Evolutionary conservation across 1,284 basidiomycete genomes (phyloP).

Genomic region (Porphyrellus sp.): DNA sequence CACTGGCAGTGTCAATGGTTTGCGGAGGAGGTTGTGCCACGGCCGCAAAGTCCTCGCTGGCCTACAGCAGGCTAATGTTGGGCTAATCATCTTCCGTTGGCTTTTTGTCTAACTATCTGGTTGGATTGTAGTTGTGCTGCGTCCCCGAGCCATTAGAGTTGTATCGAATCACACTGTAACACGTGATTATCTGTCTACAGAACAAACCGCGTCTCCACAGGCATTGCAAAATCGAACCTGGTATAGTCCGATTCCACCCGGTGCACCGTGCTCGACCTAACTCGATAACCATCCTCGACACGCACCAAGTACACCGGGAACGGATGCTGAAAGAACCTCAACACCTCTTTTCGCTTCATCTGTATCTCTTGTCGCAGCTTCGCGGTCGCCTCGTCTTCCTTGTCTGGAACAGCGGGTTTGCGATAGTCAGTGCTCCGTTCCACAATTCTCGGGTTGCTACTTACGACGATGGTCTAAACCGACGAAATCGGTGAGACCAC

Average conservation of each 20-base stretch:
- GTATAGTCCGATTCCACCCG: constrained; percentile 16
- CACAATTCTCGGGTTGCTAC: not conserved
- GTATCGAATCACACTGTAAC: too few species aligned
- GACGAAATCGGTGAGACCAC: not conserved
- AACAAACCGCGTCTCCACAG: constrained; percentile 17
- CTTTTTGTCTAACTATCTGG: too few species aligned
- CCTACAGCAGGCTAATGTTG: too few species aligned
- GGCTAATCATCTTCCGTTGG: too few species aligned
- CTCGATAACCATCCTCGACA: constrained; percentile 9
- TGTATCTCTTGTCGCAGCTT: constrained; percentile 20
- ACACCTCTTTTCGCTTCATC: constrained; percentile 19
- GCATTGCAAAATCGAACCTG: constrained; percentile 21
- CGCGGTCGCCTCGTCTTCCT: constrained; percentile 1
- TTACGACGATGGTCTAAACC: constrained; percentile 7
- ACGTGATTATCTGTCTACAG: constrained; percentile 6
- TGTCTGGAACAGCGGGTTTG: constrained; percentile 3
- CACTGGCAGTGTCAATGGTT: too few species aligned
- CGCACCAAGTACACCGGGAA: constrained; percentile 25
- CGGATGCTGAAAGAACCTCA: constrained; percentile 12
- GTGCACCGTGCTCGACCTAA: constrained; percentile 18
- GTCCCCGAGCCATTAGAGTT: not conserved
- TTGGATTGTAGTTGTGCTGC: not conserved
- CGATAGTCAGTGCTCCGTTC: constrained; percentile 3
- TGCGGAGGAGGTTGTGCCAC: too few species aligned
- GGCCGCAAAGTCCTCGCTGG: too few species aligned